Conservation (phyloP, 495 filamentous ascomycete genomes). For the Margaritispora aquatica region DNA sequence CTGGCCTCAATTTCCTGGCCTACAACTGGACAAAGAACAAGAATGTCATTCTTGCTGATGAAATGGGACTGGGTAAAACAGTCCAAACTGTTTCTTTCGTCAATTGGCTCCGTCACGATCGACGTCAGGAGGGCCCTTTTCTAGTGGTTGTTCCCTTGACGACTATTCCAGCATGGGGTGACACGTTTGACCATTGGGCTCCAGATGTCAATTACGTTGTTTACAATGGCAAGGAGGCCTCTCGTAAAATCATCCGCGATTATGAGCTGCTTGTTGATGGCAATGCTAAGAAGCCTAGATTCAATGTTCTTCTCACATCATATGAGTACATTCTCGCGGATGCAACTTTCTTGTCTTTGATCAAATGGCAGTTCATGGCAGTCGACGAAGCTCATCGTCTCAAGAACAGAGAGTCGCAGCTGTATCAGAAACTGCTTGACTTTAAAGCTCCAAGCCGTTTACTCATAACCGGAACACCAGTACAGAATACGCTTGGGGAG, state of each 20-base stretch:
- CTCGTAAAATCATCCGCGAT: constrained; percentile 76
- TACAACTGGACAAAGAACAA: constrained; percentile 88
- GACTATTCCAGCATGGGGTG: constrained; percentile 95
- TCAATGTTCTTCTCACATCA: constrained; percentile 90
- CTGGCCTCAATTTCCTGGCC: constrained; percentile 87
- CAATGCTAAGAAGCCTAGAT: constrained; percentile 78
- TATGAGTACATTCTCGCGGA: constrained; percentile 91
- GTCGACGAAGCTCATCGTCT: constrained; percentile 96
- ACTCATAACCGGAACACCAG: constrained; percentile 93
- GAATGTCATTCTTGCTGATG: constrained; percentile 94
- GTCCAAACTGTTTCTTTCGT: constrained; percentile 96
- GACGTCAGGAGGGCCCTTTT: constrained; percentile 88
- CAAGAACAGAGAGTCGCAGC: constrained; percentile 90
- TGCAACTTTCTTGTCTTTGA: constrained; percentile 59
- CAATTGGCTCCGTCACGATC: constrained; percentile 93
- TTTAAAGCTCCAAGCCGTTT: constrained; percentile 81
- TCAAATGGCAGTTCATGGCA: constrained; percentile 96
- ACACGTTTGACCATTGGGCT: constrained; percentile 95
- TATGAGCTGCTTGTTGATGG: constrained; percentile 82
- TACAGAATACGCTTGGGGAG: constrained; percentile 94
- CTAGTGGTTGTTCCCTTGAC: constrained; percentile 92
- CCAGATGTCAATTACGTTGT: constrained; percentile 96
- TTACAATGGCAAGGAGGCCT: constrained; percentile 80
- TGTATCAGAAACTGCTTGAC: constrained; percentile 77
- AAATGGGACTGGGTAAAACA: constrained; percentile 98